Evolutionary conservation across 83 land plant genomes (phyloP).

Genomic region (Diphasiastrum complanatum): DNA sequence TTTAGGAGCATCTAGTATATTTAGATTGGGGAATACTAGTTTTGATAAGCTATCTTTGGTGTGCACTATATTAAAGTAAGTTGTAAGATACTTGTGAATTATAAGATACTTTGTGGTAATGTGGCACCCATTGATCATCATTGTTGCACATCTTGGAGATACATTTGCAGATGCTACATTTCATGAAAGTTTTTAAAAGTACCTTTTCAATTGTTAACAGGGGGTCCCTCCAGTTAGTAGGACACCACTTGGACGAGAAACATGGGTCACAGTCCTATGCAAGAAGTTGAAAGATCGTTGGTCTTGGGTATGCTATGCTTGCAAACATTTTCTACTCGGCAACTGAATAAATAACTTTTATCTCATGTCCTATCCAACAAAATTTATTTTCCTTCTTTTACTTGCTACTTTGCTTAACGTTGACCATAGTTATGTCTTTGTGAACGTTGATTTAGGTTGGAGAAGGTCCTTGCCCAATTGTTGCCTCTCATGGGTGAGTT

Average conservation of each 20-base stretch:
- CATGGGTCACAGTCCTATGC: constrained; percentile 92
- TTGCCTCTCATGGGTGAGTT: constrained; percentile 81
- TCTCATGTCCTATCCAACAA: not conserved
- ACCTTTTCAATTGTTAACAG: no score
- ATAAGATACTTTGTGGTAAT: no score
- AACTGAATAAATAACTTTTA: not conserved
- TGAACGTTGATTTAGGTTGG: constrained; percentile 58
- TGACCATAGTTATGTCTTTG: not conserved
- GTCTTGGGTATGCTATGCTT: constrained; percentile 73
- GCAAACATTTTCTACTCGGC: not conserved
- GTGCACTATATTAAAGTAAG: no score
- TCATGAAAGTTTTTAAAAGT: no score
- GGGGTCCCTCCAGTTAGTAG: constrained; percentile 87
- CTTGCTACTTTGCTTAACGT: constrained; percentile 1
- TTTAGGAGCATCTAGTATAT: no score
- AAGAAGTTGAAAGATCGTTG: constrained; percentile 94
- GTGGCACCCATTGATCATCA: no score
- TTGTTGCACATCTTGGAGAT: no score
- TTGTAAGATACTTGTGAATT: no score
- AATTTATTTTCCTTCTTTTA: not conserved
- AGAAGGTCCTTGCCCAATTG: constrained; percentile 83
- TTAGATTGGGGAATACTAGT: no score
- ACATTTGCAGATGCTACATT: no score
- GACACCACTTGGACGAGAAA: constrained; percentile 65
- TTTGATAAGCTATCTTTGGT: no score